These are phyloP conservation scores for Tulasnella sp. DNA, from an alignment of 768 basidiomycete genomes.

Conservation along the genomic window DNA sequence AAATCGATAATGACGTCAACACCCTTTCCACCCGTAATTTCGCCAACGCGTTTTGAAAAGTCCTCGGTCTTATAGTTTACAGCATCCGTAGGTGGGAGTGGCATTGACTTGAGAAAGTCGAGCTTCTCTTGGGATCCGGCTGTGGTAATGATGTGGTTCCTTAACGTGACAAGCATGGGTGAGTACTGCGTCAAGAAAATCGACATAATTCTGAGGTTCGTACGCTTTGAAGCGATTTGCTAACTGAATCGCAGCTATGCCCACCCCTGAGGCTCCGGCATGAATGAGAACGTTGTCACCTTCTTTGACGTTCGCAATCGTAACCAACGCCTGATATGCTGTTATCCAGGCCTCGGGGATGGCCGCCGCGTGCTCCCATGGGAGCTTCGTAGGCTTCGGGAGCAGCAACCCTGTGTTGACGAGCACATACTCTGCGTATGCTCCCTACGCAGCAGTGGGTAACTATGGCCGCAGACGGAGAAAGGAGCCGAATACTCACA, in stretches of 20 bases:
- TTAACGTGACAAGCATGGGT: slow-evolving; percentile 26
- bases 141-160: slow-evolving; percentile 69
- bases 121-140: slow-evolving; percentile 80
- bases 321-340: slow-evolving; percentile 59
- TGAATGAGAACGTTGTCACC: slow-evolving; percentile 79
- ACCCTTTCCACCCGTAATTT: slow-evolving; percentile 58
- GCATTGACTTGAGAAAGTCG: slow-evolving; percentile 53
- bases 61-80: slow-evolving; percentile 81
- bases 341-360: slow-evolving; percentile 87
- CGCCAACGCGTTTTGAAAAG: slow-evolving; percentile 66
- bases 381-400: slow-evolving; percentile 62
- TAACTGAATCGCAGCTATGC: slow-evolving; percentile 79
- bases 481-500: slow-evolving; percentile 34
- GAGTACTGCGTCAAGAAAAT: background rate
- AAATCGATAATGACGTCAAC: slow-evolving; percentile 83
- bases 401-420: slow-evolving; percentile 59
- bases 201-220: slow-evolving; percentile 30
- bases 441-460: slow-evolving; percentile 48
- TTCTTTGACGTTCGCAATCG: slow-evolving; percentile 58
- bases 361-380: slow-evolving; percentile 78
- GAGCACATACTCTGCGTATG: slow-evolving; percentile 81
- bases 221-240: slow-evolving; percentile 68
- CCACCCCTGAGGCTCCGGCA: slow-evolving; percentile 86
- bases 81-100: slow-evolving; percentile 62
- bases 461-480: background rate